Percentiles rank a stretch among this genome's conserved stretches.
These are phyloP conservation scores for Pleurotus giganteus DNA, from an alignment of 768 basidiomycete genomes.

Conservation along the genomic window DNA sequence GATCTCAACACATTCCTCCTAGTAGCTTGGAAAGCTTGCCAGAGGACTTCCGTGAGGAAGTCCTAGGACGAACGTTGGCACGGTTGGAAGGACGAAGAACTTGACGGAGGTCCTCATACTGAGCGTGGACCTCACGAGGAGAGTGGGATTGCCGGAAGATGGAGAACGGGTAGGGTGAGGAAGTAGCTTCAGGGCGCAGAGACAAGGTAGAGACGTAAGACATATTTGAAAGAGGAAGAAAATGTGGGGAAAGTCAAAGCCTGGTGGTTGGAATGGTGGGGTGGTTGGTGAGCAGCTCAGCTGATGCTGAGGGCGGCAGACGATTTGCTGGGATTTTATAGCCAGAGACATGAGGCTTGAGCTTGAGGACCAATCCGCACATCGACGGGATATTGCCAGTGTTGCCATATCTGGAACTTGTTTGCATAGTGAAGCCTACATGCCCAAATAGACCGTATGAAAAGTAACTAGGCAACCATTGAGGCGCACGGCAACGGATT, in stretches of 20 bases:
- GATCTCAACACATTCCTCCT: not conserved
- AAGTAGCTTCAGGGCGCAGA: constrained; percentile 26
- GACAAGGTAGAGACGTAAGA: constrained; percentile 23
- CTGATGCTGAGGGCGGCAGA: not conserved
- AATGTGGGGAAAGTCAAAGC: not conserved
- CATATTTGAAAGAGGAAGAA: constrained; percentile 22
- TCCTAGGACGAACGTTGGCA: not conserved
- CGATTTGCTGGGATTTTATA: constrained; percentile 1
- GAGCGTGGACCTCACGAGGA: constrained; percentile 35
- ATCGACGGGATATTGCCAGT: not conserved
- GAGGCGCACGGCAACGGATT: not conserved
- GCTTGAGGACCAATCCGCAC: not conserved
- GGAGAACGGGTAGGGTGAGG: constrained; percentile 27
- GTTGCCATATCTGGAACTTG: not conserved
- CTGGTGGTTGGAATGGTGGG: not conserved
- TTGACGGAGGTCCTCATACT: constrained; percentile 37
- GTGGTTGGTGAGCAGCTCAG: constrained; percentile 9
- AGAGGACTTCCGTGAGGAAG: constrained; percentile 1
- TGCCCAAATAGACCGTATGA: not conserved
- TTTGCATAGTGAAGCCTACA: not conserved
- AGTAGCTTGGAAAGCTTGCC: constrained; percentile 8
- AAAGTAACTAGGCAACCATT: constrained; percentile 9
- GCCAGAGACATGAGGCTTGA: constrained; percentile 3
- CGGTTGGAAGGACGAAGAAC: constrained; percentile 28
- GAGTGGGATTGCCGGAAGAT: constrained; percentile 34